phyloP scores from a whole-genome alignment of 495 filamentous ascomycete genomes.

The Tuber indicum region DNA sequence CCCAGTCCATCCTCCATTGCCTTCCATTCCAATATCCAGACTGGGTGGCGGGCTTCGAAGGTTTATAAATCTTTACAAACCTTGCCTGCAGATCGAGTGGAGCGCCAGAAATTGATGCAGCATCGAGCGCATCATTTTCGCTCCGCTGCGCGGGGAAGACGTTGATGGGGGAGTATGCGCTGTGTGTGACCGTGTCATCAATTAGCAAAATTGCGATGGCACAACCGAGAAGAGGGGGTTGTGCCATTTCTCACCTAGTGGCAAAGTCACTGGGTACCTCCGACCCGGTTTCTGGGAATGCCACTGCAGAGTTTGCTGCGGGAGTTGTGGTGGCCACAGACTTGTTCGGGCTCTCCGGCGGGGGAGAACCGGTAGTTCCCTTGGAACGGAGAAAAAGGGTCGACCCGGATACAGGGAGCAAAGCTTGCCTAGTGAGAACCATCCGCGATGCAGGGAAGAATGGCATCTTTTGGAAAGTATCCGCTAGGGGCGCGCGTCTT shows the following conservation, averaged over 20 bases:
- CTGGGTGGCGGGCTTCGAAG: slow-evolving; percentile 86
- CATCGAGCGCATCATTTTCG: slow-evolving; percentile 66
- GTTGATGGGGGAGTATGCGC: slow-evolving; percentile 82
- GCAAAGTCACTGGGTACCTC: slow-evolving; percentile 18
- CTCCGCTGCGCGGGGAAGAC: slow-evolving; percentile 62
- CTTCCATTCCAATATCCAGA: slow-evolving; percentile 75
- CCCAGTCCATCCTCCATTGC: slow-evolving; percentile 99
- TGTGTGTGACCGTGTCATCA: slow-evolving; percentile 45
- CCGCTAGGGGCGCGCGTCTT: neutral
- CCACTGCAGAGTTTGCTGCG: neutral
- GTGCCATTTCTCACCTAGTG: slow-evolving; percentile 19
- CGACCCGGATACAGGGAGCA: neutral
- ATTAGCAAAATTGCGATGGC: neutral
- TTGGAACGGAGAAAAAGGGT: slow-evolving; percentile 16
- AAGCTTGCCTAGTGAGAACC: slow-evolving; percentile 22
- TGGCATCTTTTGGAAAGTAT: slow-evolving; percentile 17
- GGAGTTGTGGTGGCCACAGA: neutral
- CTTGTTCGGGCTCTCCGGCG: slow-evolving; percentile 10
- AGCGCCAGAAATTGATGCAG: slow-evolving; percentile 83
- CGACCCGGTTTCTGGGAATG: slow-evolving; percentile 11
- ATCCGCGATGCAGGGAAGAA: slow-evolving; percentile 24
- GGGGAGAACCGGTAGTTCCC: slow-evolving; percentile 4
- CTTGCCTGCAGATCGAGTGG: slow-evolving; percentile 88
- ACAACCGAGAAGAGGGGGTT: neutral
- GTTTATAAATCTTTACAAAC: slow-evolving; percentile 86